Conservation (phyloP, 495 filamentous ascomycete species). For the Penicillium chermesinum region DNA sequence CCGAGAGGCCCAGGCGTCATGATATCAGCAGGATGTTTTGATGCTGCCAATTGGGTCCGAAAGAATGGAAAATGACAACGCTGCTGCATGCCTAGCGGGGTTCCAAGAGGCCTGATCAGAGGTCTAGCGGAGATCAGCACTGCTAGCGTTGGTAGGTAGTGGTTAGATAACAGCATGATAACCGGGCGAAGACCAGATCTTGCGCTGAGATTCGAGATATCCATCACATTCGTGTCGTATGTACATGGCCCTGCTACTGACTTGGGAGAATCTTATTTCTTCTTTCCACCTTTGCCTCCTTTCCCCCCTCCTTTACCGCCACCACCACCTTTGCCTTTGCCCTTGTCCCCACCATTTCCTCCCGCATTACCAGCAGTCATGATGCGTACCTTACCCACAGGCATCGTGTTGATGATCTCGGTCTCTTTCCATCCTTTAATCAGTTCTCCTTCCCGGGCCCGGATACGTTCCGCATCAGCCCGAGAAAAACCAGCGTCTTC, state of each 20-base stretch:
- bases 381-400: constrained; percentile 80
- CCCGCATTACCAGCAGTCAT: constrained; percentile 53
- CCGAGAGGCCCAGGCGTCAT: not conserved
- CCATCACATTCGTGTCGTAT: not conserved
- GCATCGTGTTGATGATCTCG: constrained; percentile 75
- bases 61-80: too few species aligned
- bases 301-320: constrained; percentile 38
- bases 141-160: too few species aligned
- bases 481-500: constrained; percentile 50
- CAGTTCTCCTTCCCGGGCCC: constrained; percentile 75
- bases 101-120: too few species aligned
- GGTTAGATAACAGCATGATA: too few species aligned
- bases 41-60: too few species aligned
- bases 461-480: constrained; percentile 68
- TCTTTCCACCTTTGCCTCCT: constrained; percentile 24
- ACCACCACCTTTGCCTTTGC: constrained; percentile 41
- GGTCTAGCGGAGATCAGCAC: too few species aligned
- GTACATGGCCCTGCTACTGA: not conserved
- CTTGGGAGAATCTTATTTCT: constrained; percentile 2
- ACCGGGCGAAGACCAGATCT: too few species aligned
- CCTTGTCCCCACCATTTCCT: constrained; percentile 42
- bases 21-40: too few species aligned
- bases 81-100: too few species aligned
- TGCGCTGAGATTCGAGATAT: too few species aligned
- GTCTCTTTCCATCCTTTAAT: constrained; percentile 73